Conservation (phyloP, 169 alveolate genomes). For the Pseudocohnilembus persalinus region DNA sequence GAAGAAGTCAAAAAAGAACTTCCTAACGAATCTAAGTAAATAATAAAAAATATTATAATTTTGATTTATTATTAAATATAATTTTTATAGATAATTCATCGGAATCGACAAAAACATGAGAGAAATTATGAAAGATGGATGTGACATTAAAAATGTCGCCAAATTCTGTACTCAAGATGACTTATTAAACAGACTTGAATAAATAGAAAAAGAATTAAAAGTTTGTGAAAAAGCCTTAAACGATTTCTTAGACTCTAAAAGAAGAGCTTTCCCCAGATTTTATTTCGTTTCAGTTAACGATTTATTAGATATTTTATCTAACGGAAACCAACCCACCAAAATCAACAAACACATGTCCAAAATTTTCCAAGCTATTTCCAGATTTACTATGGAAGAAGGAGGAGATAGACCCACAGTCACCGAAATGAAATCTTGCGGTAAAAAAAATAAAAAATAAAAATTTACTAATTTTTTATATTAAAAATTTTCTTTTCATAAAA, state of each 20-base stretch:
- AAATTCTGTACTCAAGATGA: conserved; percentile 90
- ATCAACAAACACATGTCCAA: conserved; percentile 96
- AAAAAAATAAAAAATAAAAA: too few relatives aligned
- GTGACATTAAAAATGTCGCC: conserved; percentile 67
- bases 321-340: conserved; percentile 95
- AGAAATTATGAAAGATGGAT: conserved; percentile 88
- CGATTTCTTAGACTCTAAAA: conserved; percentile 95
- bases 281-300: conserved; percentile 96
- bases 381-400: conserved; percentile 81
- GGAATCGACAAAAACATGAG: conserved; percentile 93
- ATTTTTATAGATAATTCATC: conserved; percentile 92
- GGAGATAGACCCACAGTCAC: conserved; percentile 81
- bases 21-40: conserved; percentile 94
- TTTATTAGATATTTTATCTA: conserved; percentile 93
- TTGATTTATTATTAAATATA: too few relatives aligned
- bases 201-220: conserved; percentile 84
- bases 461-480: too few relatives aligned
- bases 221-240: conserved; percentile 96
- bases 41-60: too few relatives aligned
- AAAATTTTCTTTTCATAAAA: neutral
- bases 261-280: conserved; percentile 97
- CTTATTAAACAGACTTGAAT: conserved; percentile 85
- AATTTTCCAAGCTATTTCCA: conserved; percentile 92
- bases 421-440: conserved; percentile 88
- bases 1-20: conserved; percentile 97